A percentile compares a stretch with the other conserved stretches of the same genome.
phyloP scores from a whole-genome alignment of 768 basidiomycete genomes.

The Leccinum ochraceum region DNA sequence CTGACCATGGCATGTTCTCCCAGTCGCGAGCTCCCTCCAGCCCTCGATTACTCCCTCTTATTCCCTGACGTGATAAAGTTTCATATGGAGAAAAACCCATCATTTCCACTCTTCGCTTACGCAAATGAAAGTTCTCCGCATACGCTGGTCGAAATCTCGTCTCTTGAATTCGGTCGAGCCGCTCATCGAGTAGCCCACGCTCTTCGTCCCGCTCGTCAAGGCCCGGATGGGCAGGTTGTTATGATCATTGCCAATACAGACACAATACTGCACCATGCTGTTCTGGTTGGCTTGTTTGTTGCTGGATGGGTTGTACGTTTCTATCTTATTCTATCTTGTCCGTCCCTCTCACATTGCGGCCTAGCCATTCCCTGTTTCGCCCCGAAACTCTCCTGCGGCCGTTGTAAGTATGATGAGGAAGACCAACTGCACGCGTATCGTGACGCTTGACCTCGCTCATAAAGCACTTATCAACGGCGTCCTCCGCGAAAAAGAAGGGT shows the following conservation, averaged over 20 bases:
- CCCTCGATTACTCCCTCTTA: slow-evolving; percentile 25
- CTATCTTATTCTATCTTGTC: background rate
- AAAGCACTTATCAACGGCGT: slow-evolving; percentile 15
- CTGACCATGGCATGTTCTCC: slow-evolving; percentile 3
- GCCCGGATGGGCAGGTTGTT: slow-evolving; percentile 21
- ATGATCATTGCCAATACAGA: slow-evolving; percentile 33
- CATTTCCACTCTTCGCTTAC: slow-evolving; percentile 22
- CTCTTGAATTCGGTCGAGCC: slow-evolving; percentile 32
- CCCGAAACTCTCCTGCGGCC: slow-evolving; percentile 46
- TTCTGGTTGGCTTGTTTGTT: slow-evolving; percentile 36
- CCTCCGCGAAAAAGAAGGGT: background rate
- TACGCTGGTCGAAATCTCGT: slow-evolving; percentile 20
- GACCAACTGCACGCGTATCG: slow-evolving; percentile 21
- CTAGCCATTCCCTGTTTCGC: slow-evolving; percentile 40
- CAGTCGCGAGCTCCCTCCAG: slow-evolving; percentile 14
- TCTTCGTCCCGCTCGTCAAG: slow-evolving; percentile 36
- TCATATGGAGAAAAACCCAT: slow-evolving; percentile 27
- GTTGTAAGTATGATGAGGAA: slow-evolving; percentile 26
- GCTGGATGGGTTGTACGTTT: slow-evolving; percentile 38
- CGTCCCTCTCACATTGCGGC: slow-evolving; percentile 18
- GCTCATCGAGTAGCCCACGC: slow-evolving; percentile 39
- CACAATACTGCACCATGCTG: slow-evolving; percentile 35
- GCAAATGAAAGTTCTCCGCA: slow-evolving; percentile 10
- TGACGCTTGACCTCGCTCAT: slow-evolving; percentile 23
- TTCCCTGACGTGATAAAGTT: slow-evolving; percentile 30